Base-by-base conservation (phyloP, 73 alveolate genomes). In the Blepharisma stoltei region DNA sequence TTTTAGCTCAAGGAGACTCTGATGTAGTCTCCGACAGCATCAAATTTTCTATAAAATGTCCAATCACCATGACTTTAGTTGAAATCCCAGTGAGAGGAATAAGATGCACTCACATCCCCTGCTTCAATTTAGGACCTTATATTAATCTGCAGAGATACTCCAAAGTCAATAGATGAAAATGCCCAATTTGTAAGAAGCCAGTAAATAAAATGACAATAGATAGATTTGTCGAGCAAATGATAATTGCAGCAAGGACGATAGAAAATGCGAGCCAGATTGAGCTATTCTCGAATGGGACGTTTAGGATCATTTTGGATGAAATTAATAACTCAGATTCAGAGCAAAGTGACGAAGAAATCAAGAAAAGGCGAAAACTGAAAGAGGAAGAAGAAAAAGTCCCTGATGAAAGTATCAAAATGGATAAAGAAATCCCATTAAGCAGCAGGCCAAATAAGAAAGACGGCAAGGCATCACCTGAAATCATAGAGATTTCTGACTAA, bases 131-230 rank as follows among this genome's bases (percentile, higher is more conserved):
- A n/a, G 27, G n/a, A 37, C n/a, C 79, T 14, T 69, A 37, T 46
- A 46, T 69, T 44, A 8, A 69, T 1, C 11, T 69, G 41, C 55
- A 9, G 45, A 69, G 65, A 5, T n/a, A 7, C 27, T 38, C 60
- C 25, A 69, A 43, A 69, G 60, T 69, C 43, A 23, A 46, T 38
- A 37, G 21, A 43, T 69, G 76, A 27, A 37, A 20, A 37, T 69
- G 79, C 43, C 79, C 79, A 14, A n/a, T 69, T 1, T 69, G 79
- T 5, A 60, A 60, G 23, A 25, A 25, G 18, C 46, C 11, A 20
- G 45, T 60, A 60, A 20, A 60, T 60, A 25, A 60, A 8, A 18
- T 60, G 73, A 25, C 5, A 14, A 2, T 18, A 14, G 73, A 60
- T 60, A 18, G 37, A 14, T 60, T 14, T 60, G 14, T 60, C 4